Evolutionary conservation across 805 yeast genomes (phyloP).

Genomic region (Myxozyma geophila): DNA sequence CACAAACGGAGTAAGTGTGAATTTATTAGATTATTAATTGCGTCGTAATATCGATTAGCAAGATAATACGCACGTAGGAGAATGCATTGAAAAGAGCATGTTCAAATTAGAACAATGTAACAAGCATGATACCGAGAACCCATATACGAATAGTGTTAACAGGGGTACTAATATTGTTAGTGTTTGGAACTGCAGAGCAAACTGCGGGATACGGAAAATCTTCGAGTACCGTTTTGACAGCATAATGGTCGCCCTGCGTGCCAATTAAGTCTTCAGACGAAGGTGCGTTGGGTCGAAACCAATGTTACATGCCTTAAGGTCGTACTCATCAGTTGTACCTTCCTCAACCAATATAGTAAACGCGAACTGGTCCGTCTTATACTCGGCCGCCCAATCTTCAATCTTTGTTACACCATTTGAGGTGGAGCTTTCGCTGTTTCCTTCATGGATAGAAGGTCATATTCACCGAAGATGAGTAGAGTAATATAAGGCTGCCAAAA

Average conservation of each 20-base stretch:
- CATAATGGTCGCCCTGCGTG: constrained; percentile 1
- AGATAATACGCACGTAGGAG: constrained; percentile 47
- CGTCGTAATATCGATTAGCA: neutral
- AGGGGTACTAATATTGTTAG: constrained; percentile 52
- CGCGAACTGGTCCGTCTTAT: constrained; percentile 12
- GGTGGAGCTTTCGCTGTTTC: too few relatives aligned
- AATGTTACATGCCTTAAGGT: constrained; percentile 1
- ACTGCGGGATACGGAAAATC: constrained; percentile 63
- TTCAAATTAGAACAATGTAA: constrained; percentile 60
- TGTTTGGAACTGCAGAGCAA: constrained; percentile 55
- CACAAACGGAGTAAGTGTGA: constrained; percentile 51
- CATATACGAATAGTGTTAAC: constrained; percentile 60
- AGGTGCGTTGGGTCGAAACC: constrained; percentile 9
- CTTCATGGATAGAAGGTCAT: too few relatives aligned
- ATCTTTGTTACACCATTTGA: neutral
- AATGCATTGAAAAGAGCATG: constrained; percentile 60
- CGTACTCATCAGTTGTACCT: constrained; percentile 7
- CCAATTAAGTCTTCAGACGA: constrained; percentile 1
- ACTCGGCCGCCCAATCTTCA: neutral
- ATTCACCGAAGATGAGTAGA: too few relatives aligned
- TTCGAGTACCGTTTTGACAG: neutral
- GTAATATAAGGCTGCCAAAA: too few relatives aligned
- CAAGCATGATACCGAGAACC: constrained; percentile 55
- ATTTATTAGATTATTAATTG: constrained; percentile 46
- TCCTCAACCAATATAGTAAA: constrained; percentile 4